These are phyloP conservation scores for Phaeoacremonium minimum DNA, from an alignment of 2,329 filamentous ascomycete genomes.

Conservation along the genomic window DNA sequence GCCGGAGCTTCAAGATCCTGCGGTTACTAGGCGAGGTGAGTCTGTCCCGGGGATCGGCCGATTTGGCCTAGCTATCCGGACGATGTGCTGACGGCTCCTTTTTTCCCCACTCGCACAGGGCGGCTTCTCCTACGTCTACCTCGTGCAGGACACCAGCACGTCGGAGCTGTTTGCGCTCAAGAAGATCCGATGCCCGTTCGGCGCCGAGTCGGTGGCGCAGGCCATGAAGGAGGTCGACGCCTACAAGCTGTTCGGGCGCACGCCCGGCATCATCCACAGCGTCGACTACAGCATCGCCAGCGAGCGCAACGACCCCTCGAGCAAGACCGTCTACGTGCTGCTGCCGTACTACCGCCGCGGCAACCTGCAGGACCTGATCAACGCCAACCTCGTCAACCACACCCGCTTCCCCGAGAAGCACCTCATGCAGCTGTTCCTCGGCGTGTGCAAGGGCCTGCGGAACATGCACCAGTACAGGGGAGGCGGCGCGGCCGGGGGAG, in stretches of 20 bases:
- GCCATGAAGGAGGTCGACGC: conserved; percentile 97
- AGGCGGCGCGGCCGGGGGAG: conserved; percentile 12
- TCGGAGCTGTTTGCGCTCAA: conserved; percentile 90
- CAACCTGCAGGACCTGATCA: conserved; percentile 97
- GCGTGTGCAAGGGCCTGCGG: conserved; percentile 82
- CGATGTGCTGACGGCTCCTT: neutral
- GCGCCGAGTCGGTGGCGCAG: conserved; percentile 89
- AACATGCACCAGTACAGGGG: conserved; percentile 88
- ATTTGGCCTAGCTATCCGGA: too few species aligned
- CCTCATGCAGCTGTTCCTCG: conserved; percentile 86
- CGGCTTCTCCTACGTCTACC: conserved; percentile 98
- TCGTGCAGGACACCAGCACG: conserved; percentile 84
- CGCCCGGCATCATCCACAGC: conserved; percentile 81
- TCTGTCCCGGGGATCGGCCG: too few species aligned
- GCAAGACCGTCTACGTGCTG: conserved; percentile 95
- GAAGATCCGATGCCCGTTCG: conserved; percentile 98
- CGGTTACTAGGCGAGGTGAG: conserved; percentile 85
- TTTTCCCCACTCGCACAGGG: conserved; percentile 50
- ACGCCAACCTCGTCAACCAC: conserved; percentile 96
- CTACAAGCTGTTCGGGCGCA: conserved; percentile 81
- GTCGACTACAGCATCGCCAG: conserved; percentile 79
- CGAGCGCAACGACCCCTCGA: conserved; percentile 59
- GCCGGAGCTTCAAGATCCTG: conserved; percentile 90
- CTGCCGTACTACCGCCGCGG: conserved; percentile 93
- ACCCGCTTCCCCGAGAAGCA: conserved; percentile 82